Conservation (phyloP, 257 asterid species). For the Knoxia roxburghii region DNA sequence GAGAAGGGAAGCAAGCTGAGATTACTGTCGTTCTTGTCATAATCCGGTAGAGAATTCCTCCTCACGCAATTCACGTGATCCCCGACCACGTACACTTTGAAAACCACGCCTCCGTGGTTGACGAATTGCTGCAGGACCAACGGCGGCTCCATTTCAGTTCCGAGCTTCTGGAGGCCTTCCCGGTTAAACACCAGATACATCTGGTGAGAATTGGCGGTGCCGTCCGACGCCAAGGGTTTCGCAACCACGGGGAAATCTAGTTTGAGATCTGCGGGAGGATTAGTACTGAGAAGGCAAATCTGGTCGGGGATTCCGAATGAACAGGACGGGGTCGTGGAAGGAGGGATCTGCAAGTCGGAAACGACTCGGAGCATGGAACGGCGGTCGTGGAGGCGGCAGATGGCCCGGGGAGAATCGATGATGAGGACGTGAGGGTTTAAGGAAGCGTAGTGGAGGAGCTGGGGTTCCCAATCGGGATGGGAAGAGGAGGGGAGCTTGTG, state of each 20-base stretch:
- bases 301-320: slow-evolving; percentile 53
- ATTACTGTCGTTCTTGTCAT: slow-evolving; percentile 25
- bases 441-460: slow-evolving; percentile 32
- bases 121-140: slow-evolving; percentile 77
- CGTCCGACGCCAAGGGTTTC: slow-evolving; percentile 58
- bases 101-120: slow-evolving; percentile 83
- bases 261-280: slow-evolving; percentile 12
- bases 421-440: slow-evolving; percentile 40
- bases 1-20: slow-evolving; percentile 47
- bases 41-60: slow-evolving; percentile 64
- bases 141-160: slow-evolving; percentile 31
- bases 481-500: slow-evolving; percentile 67
- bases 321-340: background rate
- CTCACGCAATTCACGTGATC: slow-evolving; percentile 55
- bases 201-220: slow-evolving; percentile 59
- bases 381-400: slow-evolving; percentile 62
- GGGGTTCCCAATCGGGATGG: slow-evolving; percentile 44
- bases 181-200: slow-evolving; percentile 53
- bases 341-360: slow-evolving; percentile 20
- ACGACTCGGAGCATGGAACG: slow-evolving; percentile 67
- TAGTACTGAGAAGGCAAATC: slow-evolving; percentile 38
- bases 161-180: slow-evolving; percentile 38
- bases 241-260: slow-evolving; percentile 59
- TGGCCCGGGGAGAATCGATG: slow-evolving; percentile 49
- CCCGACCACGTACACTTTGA: slow-evolving; percentile 80